Evolutionary conservation across 331 rosid species (phyloP).

Genomic region (Prunus yedoensis): DNA sequence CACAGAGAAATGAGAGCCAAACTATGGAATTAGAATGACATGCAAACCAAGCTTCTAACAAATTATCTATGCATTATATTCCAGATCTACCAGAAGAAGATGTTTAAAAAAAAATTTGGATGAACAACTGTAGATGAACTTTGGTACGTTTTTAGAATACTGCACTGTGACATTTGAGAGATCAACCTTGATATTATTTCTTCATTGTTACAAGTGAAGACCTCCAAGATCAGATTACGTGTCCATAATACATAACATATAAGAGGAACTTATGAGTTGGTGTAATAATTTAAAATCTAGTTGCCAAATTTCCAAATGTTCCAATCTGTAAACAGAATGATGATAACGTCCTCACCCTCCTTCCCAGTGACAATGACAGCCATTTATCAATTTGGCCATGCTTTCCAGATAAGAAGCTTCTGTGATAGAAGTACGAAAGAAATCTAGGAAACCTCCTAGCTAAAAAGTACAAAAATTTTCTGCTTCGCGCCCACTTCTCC

Average conservation of each 20-base stretch:
- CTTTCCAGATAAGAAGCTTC: constrained; percentile 91
- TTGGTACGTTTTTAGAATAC: neutral
- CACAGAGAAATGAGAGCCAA: neutral
- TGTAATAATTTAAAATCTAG: neutral
- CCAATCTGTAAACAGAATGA: neutral
- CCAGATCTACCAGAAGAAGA: neutral
- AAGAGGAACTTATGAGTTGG: neutral
- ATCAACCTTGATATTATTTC: neutral
- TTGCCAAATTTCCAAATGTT: neutral
- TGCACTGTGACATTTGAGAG: neutral
- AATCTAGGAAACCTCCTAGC: constrained; percentile 65
- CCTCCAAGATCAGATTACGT: neutral
- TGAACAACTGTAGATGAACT: neutral
- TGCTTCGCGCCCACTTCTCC: constrained; percentile 67
- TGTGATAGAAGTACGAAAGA: constrained; percentile 66
- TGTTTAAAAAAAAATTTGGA: too few relatives aligned
- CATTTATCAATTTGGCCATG: constrained; percentile 82
- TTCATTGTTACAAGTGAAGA: neutral
- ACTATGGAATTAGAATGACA: neutral
- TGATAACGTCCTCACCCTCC: constrained; percentile 55
- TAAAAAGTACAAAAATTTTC: constrained; percentile 66
- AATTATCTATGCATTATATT: neutral
- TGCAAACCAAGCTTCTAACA: neutral
- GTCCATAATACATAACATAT: neutral
- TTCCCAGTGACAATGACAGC: constrained; percentile 86